Evolutionary conservation across 148 eudicot genomes (phyloP), one percentile per base, ranked within the genome.

Genomic region (Heliamphora exappendiculata): DNA sequence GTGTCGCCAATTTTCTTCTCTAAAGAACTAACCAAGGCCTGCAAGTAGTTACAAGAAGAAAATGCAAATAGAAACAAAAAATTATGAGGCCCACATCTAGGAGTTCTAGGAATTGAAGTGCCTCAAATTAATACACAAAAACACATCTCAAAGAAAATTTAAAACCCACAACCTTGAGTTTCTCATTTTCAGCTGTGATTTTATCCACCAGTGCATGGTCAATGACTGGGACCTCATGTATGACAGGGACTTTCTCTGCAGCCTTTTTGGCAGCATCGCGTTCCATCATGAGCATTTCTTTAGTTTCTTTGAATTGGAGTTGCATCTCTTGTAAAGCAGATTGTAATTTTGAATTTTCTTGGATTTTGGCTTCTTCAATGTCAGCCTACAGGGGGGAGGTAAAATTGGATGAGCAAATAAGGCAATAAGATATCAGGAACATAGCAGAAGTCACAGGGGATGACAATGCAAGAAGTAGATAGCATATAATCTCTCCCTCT

Each of bases 1-100:
- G 97, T 91, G 79, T 89, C 97, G 82, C 81, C 94, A 64, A 95
- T 85, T 82, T 93, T 95, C 75, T 82, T 69, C 82, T 93, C 99
- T 55, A 92, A 84, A 28, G 99, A 89, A 79, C 85, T 88, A 64
- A 95, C 96, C 80, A 95, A 76, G 59, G 83, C 89, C 97, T 95
- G 91, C 37, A 78, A 81, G 29, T 62, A 66, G 44, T 63, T 29
- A 53, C 68, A 54, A 69, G 44, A 76, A 58, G 8, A 33, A 13
- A 60, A 59, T 37, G 28, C 60, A 44, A 63, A 59, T 16, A 31
- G 13, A 77, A 77, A 13, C 31, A 36, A 3, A 47, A 47, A 14
- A 64, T 51, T 34, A 7, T 53, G 34, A 20, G 22, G 20, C 9
- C 51, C 60, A 22, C 22, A 62, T 51, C 45, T 49, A n/a, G n/a